Base-by-base conservation (phyloP, 805 yeast genomes). In the Metschnikowia cerradonensis region DNA sequence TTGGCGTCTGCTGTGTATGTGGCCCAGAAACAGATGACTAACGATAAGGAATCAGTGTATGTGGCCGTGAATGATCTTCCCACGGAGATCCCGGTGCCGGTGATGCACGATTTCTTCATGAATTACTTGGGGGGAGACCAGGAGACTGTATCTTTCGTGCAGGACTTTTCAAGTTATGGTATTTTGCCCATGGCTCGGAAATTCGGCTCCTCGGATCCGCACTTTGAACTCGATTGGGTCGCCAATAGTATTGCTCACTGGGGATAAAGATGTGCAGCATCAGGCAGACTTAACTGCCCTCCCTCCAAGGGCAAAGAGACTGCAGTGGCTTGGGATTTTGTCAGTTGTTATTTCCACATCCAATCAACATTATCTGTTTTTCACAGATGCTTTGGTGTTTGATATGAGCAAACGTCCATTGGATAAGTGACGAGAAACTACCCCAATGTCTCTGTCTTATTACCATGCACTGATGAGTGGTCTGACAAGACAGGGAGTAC, bases 201-300 rank as follows among this genome's bases (percentile, higher is more conserved):
- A 50, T 73, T 65, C 49, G 78, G 76, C 1, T 41, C 45, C 17
- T 47, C 36, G 10, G 56, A 57, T 3, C 57, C 55, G 8, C 62
- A 63, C 6, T 66, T 67, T 50, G 73, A 70, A 0, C 48, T 72
- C 23, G 75, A 72, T 56, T 73, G 78, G 78, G 54, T 62, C 3
- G 52, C 63, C 14, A 66, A 58, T 52, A 64, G 73, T n/a, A 58
- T 71, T 61, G 32, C 44, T 31, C 34, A 46, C 13, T 56, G 58
- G 60, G 56, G 54, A 2, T 52, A 15, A 26, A 26, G 11, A 26
- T 26, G 30, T 3, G 4, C 11, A 26, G 30, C 11, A 26, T 26
- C 11, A 10, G 11, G 30, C 30, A 3, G 30, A 26, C 11, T 26
- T 4, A 26, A 26, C 30, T 26, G 30, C 30, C 10, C 10, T 26